Evolutionary conservation across 371 early-diverging fungal genomes (phyloP).

Genomic region (Rhizopus stolonifer): DNA sequence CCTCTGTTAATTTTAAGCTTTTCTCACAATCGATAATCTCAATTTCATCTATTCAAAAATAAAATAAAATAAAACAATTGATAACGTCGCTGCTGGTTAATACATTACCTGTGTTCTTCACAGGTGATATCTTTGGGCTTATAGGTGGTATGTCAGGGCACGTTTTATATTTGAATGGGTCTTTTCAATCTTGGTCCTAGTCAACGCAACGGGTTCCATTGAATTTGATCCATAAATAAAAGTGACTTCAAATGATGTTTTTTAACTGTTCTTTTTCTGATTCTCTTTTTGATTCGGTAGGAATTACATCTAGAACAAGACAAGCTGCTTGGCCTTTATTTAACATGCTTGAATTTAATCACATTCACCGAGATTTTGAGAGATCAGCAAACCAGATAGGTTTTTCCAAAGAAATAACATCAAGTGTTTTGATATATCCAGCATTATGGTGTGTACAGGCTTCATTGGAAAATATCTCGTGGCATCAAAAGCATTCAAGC

Average conservation of each 20-base stretch:
- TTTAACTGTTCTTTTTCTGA: not conserved
- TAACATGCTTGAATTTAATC: constrained; percentile 1
- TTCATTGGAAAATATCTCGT: too few relatives aligned
- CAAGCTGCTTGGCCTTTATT: constrained; percentile 4
- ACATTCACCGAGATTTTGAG: too few relatives aligned
- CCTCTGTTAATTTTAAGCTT: not conserved
- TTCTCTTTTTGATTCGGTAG: constrained; percentile 2
- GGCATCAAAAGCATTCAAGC: too few relatives aligned
- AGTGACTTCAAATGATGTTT: constrained; percentile 5
- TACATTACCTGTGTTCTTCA: constrained; percentile 1
- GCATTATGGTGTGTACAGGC: too few relatives aligned
- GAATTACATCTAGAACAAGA: constrained; percentile 6
- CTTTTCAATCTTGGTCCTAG: not conserved
- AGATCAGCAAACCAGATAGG: too few relatives aligned
- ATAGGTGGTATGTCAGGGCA: not conserved
- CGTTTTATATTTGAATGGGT: constrained; percentile 4
- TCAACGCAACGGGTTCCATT: constrained; percentile 7
- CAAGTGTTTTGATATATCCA: too few relatives aligned
- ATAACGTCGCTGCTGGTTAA: not conserved
- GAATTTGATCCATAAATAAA: not conserved
- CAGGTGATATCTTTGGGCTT: not conserved
- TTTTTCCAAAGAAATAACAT: too few relatives aligned
- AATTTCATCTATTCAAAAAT: not conserved
- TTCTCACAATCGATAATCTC: not conserved
- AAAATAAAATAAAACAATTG: too few relatives aligned